Base-by-base conservation (phyloP, 2,329 filamentous ascomycete genomes). In the Mollisiaceae sp. region DNA sequence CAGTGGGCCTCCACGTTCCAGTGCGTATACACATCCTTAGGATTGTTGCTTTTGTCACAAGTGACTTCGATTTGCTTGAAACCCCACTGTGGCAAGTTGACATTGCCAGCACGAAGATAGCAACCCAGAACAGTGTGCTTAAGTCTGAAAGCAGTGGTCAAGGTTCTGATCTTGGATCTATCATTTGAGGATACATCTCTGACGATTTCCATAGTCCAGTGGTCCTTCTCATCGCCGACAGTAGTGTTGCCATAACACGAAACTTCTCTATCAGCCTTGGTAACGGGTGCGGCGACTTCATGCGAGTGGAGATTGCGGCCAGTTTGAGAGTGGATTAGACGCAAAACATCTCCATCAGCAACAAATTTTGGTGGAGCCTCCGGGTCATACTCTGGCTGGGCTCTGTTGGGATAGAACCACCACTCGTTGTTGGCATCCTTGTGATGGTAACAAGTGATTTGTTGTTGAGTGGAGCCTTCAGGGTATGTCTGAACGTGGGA, bases 341-440 rank as follows among this genome's bases (percentile, higher is more conserved):
- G 94, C 73, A 99, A 87, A 65, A 87, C 81, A 74, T 91, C 86
- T 67, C 90, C 89, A 76, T 99, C 89, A 18, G 86, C 89, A 71
- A 97, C 87, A 76, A 90, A 97, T 68, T 82, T 83, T 67, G 92
- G 83, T 41, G 90, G 87, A n/a, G 82, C 88, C 66, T 92, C 88
- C 4, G 87, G 80, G 73, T 94, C 84, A 75, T 89, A 97, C 20
- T 91, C 89, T 27, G 85, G 80, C 65, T 97, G 87, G 62, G 84
- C 80, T 69, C 96, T 92, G 81, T 94, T 97, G 32, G 95, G 95
- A 78, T 97, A 97, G 80, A 99, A 94, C 81, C 96, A 97, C 95
- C 95, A 99, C 78, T 99, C 95, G 78, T 99, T 99, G 86, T 99
- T 99, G 78, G 94, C 86, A 83, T 99, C 95, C 79, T 99, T 99